These are phyloP conservation scores for Penicillium sp. DNA, from an alignment of 2,329 filamentous ascomycete species.

Conservation along the genomic window DNA sequence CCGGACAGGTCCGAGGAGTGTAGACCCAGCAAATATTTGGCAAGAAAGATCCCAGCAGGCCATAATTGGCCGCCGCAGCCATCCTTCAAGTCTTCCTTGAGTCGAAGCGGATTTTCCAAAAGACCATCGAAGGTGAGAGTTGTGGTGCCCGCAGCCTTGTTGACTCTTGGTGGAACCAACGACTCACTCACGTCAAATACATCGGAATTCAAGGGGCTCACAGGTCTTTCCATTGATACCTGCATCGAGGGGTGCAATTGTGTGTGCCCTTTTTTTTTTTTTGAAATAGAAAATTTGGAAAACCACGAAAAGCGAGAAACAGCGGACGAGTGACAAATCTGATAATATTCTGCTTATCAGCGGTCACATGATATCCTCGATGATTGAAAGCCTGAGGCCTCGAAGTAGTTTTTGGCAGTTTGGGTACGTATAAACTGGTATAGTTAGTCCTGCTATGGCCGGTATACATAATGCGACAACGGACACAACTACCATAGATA, in stretches of 20 bases:
- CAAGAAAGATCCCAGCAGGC: slow-evolving; percentile 86
- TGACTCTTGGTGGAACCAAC: slow-evolving; percentile 51
- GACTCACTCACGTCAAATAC: slow-evolving; percentile 50
- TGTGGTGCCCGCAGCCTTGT: slow-evolving; percentile 51
- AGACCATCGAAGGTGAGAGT: slow-evolving; percentile 66
- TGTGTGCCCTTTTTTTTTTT: no score
- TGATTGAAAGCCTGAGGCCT: not conserved
- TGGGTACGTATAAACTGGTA: no score
- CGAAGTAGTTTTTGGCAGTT: no score
- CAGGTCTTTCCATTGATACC: slow-evolving; percentile 14
- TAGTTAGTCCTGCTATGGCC: no score
- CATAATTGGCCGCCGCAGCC: slow-evolving; percentile 93
- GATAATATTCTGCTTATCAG: not conserved
- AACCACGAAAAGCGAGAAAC: not conserved
- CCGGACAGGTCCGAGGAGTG: slow-evolving; percentile 59
- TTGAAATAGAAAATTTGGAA: not conserved
- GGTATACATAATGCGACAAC: no score
- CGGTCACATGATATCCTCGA: not conserved
- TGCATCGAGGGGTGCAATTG: not conserved
- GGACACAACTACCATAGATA: no score
- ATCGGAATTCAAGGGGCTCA: slow-evolving; percentile 26
- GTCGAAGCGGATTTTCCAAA: slow-evolving; percentile 62
- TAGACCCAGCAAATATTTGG: slow-evolving; percentile 77
- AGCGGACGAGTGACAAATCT: not conserved
- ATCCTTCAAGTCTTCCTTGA: slow-evolving; percentile 79